phyloP scores from a whole-genome alignment of 306 rosid species.

The Pyrus communis region DNA sequence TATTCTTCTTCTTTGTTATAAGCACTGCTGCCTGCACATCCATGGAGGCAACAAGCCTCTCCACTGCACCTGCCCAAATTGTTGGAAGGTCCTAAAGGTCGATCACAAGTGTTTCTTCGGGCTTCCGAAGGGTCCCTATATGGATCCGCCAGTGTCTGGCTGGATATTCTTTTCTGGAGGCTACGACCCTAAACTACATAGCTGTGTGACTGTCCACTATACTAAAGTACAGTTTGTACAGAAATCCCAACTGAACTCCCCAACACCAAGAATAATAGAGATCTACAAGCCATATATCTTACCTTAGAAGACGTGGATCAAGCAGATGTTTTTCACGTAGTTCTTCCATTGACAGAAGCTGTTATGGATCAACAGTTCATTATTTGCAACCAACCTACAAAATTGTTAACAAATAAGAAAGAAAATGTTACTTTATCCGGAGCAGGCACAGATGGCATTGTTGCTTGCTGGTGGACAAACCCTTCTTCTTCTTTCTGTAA shows the following conservation, averaged over 20 bases:
- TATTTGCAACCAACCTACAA: neutral
- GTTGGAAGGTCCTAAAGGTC: too few relatives aligned
- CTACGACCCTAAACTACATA: neutral
- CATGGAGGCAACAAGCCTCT: too few relatives aligned
- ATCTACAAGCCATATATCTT: neutral
- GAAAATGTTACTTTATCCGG: slow-evolving; percentile 52
- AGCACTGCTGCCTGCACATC: too few relatives aligned
- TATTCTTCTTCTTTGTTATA: too few relatives aligned
- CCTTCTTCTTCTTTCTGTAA: slow-evolving; percentile 76
- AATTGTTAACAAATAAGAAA: neutral
- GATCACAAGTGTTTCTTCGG: too few relatives aligned
- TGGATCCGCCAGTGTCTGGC: neutral
- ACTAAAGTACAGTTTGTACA: neutral
- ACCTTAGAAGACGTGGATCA: slow-evolving; percentile 88
- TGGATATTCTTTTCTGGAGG: neutral
- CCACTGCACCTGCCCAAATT: too few relatives aligned
- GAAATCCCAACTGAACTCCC: neutral
- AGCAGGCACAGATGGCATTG: slow-evolving; percentile 61
- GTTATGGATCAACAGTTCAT: slow-evolving; percentile 16
- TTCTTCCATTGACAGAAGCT: slow-evolving; percentile 90
- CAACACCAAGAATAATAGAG: neutral
- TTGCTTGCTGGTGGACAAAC: slow-evolving; percentile 61
- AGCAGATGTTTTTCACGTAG: slow-evolving; percentile 68
- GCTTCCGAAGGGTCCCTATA: too few relatives aligned
- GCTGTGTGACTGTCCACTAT: neutral